These are phyloP conservation scores for Erythrophleum ivorense DNA, from an alignment of 331 rosid genomes.

Conservation along the genomic window DNA sequence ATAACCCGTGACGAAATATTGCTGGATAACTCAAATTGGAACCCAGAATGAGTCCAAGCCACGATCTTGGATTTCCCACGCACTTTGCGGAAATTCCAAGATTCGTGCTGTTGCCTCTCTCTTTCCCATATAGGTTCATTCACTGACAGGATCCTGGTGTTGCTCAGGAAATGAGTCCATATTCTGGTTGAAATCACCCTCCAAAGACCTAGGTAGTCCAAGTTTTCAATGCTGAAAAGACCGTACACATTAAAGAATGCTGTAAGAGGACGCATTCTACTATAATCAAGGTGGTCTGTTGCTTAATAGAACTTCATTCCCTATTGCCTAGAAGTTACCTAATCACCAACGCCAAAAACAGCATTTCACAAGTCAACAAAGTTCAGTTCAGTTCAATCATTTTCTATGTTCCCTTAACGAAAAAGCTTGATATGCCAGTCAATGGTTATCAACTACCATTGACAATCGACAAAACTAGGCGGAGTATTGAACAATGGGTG, in stretches of 20 bases:
- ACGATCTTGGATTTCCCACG: conserved; percentile 12
- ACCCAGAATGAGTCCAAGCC: conserved; percentile 3
- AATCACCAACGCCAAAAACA: conserved; percentile 46
- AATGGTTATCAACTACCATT: conserved; percentile 57
- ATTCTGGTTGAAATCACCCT: conserved; percentile 21
- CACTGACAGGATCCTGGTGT: not conserved
- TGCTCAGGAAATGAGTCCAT: conserved; percentile 23
- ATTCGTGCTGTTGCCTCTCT: not conserved
- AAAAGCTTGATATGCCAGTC: conserved; percentile 42
- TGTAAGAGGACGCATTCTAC: not conserved
- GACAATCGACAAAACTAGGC: conserved; percentile 47
- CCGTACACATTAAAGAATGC: conserved; percentile 4
- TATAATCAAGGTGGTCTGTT: conserved; percentile 10
- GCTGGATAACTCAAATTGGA: conserved; percentile 27
- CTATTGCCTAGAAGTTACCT: conserved; percentile 26
- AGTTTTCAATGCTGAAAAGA: not conserved
- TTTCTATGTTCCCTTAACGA: conserved; percentile 40
- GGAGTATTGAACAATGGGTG: conserved; percentile 31
- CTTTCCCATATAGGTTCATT: not conserved
- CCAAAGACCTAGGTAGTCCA: not conserved
- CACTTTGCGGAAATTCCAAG: conserved; percentile 4
- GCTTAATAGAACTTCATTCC: conserved; percentile 30
- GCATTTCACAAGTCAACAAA: conserved; percentile 55
- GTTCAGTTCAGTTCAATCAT: conserved; percentile 54
- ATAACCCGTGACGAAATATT: conserved; percentile 33